A percentile compares a stretch with the other conserved stretches of the same genome.
Evolutionary conservation across 2,329 filamentous ascomycete species (phyloP).

Genomic region (Xylariaceae sp.): DNA sequence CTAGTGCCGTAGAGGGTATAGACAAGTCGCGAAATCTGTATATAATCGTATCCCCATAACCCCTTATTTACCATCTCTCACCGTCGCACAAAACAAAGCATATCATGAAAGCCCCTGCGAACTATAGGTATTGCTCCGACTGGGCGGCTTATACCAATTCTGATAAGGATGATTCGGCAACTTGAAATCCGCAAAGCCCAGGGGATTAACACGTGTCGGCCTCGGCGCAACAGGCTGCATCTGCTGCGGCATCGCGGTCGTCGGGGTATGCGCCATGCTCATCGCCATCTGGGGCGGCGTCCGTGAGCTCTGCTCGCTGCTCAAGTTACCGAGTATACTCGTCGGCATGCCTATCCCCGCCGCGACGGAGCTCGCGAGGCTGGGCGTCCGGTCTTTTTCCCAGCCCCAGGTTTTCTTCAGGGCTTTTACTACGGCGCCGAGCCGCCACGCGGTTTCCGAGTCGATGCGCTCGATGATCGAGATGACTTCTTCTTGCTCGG

Average conservation of each 20-base stretch:
- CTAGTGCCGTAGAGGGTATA: no score
- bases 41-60: no score
- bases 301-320: slow-evolving; percentile 1
- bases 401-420: slow-evolving; percentile 78
- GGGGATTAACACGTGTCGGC: slow-evolving; percentile 58
- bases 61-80: background rate
- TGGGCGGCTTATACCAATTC: slow-evolving; percentile 74
- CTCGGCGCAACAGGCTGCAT: slow-evolving; percentile 32
- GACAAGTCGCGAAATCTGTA: no score
- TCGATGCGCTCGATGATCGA: slow-evolving; percentile 73
- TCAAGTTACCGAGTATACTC: no score
- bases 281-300: slow-evolving; percentile 26
- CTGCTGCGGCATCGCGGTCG: slow-evolving; percentile 24
- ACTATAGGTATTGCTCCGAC: slow-evolving; percentile 36
- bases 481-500: slow-evolving; percentile 79
- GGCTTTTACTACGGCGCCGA: slow-evolving; percentile 68
- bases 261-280: slow-evolving; percentile 22
- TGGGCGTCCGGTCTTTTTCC: slow-evolving; percentile 40
- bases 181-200: slow-evolving; percentile 73
- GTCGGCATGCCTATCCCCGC: no score
- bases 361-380: no score
- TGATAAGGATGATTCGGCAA: slow-evolving; percentile 79
- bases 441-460: slow-evolving; percentile 74
- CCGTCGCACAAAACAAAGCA: background rate
- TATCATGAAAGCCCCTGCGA: slow-evolving; percentile 24